Percentiles rank a stretch among this genome's conserved stretches.
These are phyloP conservation scores for Ceratocystis alfenasii DNA, from an alignment of 2,329 filamentous ascomycete species.

Conservation along the genomic window DNA sequence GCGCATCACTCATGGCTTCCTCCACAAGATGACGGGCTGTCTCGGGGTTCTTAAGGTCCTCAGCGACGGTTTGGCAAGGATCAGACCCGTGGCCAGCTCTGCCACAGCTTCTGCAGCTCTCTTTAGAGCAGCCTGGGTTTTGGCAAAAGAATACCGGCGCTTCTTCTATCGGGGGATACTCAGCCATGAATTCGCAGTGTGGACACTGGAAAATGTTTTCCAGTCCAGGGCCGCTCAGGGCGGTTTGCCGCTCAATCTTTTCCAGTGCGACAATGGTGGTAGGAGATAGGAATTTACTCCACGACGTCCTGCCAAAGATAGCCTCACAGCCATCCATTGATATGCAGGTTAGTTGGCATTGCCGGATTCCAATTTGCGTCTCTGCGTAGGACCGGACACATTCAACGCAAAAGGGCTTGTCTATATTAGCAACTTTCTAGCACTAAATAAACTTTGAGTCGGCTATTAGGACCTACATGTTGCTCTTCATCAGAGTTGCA, in stretches of 20 bases:
- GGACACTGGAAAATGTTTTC: slow-evolving; percentile 65
- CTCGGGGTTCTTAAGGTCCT: slow-evolving; percentile 45
- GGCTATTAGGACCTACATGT: slow-evolving; percentile 34
- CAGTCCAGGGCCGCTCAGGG: slow-evolving; percentile 56
- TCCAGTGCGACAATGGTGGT: slow-evolving; percentile 52
- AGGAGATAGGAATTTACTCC: slow-evolving; percentile 45
- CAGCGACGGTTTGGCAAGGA: slow-evolving; percentile 50
- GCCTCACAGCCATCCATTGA: slow-evolving; percentile 54
- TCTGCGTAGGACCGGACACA: slow-evolving; percentile 58
- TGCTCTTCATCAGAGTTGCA: slow-evolving; percentile 44
- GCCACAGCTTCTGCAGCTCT: slow-evolving; percentile 58
- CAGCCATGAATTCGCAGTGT: slow-evolving; percentile 70
- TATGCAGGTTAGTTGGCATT: slow-evolving; percentile 59
- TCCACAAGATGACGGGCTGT: slow-evolving; percentile 57
- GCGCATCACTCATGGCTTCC: slow-evolving; percentile 69
- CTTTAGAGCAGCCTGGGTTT: slow-evolving; percentile 49
- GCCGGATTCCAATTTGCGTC: slow-evolving; percentile 54
- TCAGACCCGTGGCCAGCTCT: slow-evolving; percentile 58
- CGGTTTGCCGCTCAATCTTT: slow-evolving; percentile 57
- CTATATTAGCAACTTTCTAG: neutral
- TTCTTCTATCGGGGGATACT: slow-evolving; percentile 53
- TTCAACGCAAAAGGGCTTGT: slow-evolving; percentile 51
- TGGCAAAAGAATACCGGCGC: slow-evolving; percentile 65
- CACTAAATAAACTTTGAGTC: neutral
- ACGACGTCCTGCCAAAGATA: slow-evolving; percentile 45